Conservation (phyloP, 2,329 filamentous ascomycete genomes). For the Pestalotiopsis sp. region DNA sequence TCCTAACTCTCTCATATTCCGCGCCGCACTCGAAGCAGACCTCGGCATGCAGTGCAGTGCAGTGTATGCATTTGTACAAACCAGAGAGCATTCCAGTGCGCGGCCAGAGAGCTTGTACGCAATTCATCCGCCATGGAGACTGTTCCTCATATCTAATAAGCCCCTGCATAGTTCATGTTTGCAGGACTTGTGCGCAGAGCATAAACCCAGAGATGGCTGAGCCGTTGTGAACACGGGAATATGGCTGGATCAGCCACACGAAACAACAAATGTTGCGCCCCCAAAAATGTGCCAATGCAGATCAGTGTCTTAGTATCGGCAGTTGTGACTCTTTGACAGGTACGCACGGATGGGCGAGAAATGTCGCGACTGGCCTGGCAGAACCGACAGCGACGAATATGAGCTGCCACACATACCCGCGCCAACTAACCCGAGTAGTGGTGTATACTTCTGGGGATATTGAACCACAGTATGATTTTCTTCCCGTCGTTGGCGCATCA, state of each 20-base stretch:
- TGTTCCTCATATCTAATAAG: no score
- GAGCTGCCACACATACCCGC: no score
- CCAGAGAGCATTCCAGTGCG: no score
- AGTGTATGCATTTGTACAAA: not conserved
- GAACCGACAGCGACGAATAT: not conserved
- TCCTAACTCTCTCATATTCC: conserved; percentile 13
- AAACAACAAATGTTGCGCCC: conserved; percentile 5
- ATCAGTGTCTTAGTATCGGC: conserved; percentile 10
- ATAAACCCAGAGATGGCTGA: not conserved
- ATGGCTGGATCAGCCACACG: conserved; percentile 7
- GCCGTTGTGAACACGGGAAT: not conserved
- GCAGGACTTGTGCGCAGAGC: not conserved
- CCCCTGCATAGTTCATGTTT: no score
- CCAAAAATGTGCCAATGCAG: not conserved
- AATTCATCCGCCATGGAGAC: no score
- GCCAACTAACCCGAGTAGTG: not conserved
- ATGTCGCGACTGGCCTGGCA: not conserved
- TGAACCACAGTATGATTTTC: not conserved
- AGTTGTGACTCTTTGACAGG: conserved; percentile 8
- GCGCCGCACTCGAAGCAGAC: conserved; percentile 11
- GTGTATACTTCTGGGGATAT: not conserved
- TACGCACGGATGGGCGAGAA: conserved; percentile 5
- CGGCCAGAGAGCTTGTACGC: no score
- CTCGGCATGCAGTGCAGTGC: not conserved
- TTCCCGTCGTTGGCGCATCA: not conserved